Evolutionary conservation across 73 alveolate genomes (phyloP).

Genomic region (Uronychia binucleata): DNA sequence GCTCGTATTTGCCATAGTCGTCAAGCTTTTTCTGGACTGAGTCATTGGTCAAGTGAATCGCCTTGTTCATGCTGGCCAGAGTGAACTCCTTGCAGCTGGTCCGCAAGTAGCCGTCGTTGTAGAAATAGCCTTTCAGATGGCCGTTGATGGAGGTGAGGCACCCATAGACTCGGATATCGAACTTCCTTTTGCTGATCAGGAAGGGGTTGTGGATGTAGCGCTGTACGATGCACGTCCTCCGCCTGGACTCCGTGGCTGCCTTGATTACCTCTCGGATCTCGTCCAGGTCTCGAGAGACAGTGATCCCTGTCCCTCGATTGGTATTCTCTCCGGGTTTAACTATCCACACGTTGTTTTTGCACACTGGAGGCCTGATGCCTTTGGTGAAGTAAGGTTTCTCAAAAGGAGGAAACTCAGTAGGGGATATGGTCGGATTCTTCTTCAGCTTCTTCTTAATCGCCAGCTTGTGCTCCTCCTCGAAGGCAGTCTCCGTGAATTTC

Average conservation of each 20-base stretch:
- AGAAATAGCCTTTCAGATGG: conserved; percentile 64
- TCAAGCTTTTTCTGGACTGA: conserved; percentile 92
- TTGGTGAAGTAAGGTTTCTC: background rate
- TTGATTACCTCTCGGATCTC: conserved; percentile 42
- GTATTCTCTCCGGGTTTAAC: conserved; percentile 69
- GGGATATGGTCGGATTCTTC: background rate
- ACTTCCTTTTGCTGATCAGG: conserved; percentile 90
- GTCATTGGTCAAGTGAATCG: conserved; percentile 96
- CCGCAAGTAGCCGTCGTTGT: conserved; percentile 83
- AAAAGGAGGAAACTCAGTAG: background rate
- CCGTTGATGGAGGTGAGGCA: conserved; percentile 81
- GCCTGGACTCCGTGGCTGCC: background rate
- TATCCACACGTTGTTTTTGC: conserved; percentile 49
- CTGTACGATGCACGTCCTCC: conserved; percentile 81
- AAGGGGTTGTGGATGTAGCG: conserved; percentile 95
- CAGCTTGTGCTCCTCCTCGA: background rate
- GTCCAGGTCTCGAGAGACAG: conserved; percentile 34
- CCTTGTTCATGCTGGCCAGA: conserved; percentile 57
- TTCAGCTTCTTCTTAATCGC: background rate
- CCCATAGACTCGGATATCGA: conserved; percentile 95
- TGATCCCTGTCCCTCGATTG: conserved; percentile 63
- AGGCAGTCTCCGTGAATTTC: background rate
- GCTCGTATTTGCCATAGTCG: conserved; percentile 95
- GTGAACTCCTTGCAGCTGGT: conserved; percentile 79
- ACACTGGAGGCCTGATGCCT: background rate